Conservation (phyloP, 2,329 filamentous ascomycete species). For the Fusarium sp. region DNA sequence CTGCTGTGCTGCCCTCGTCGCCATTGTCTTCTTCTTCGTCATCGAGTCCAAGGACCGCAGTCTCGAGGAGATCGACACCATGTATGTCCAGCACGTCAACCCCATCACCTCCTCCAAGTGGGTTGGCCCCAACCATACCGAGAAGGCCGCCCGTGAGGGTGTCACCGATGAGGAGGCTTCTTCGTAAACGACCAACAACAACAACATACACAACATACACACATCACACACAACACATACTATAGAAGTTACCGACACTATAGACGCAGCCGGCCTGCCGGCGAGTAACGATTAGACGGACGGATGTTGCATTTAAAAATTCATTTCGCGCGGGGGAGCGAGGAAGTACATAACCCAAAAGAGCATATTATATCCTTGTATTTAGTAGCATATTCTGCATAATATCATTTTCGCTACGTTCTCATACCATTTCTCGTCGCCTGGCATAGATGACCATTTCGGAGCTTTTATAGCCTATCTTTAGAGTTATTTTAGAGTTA, state of each 20-base stretch:
- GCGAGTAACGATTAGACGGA: conserved; percentile 31
- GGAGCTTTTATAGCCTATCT: too few relatives aligned
- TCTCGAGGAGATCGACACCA: conserved; percentile 81
- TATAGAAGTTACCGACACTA: conserved; percentile 9
- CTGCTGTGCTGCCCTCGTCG: conserved; percentile 70
- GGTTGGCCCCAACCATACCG: conserved; percentile 18
- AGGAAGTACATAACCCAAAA: conserved; percentile 22
- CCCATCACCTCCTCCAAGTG: conserved; percentile 57
- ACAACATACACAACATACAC: neutral
- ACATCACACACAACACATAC: neutral
- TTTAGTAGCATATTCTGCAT: conserved; percentile 27
- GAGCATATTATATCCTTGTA: conserved; percentile 35
- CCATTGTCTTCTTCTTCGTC: conserved; percentile 80
- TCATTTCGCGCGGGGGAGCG: conserved; percentile 3
- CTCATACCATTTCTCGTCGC: too few relatives aligned
- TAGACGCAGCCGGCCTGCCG: conserved; percentile 25
- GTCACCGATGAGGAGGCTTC: conserved; percentile 35
- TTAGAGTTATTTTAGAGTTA: too few relatives aligned
- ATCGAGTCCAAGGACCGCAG: conserved; percentile 78
- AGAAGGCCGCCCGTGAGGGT: conserved; percentile 23
- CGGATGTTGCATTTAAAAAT: conserved; percentile 24
- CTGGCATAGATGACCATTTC: too few relatives aligned
- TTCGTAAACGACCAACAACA: conserved; percentile 13
- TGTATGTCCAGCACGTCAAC: conserved; percentile 70
- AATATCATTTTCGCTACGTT: conserved; percentile 28